Conservation (phyloP, 176 grass and related monocot species). For the Raddia distichophylla region DNA sequence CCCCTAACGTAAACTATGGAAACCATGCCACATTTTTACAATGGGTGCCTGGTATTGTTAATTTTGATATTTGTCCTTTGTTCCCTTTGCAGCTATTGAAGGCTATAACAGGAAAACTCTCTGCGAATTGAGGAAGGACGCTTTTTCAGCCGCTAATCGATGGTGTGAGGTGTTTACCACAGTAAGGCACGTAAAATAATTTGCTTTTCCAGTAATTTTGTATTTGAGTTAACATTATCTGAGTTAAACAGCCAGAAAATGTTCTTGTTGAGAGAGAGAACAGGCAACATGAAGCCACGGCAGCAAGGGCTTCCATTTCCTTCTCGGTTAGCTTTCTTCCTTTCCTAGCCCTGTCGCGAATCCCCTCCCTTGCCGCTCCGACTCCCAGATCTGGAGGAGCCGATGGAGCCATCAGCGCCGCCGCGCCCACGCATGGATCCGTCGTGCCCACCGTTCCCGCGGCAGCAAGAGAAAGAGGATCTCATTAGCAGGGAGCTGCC, state of each 20-base stretch:
- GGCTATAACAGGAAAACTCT: conserved; percentile 61
- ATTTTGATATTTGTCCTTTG: background rate
- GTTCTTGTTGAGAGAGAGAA: conserved; percentile 62
- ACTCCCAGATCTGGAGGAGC: too few relatives aligned
- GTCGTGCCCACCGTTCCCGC: conserved; percentile 31
- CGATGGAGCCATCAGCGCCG: too few relatives aligned
- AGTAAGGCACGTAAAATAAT: conserved; percentile 51
- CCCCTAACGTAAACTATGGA: conserved; percentile 44
- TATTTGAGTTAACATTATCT: background rate
- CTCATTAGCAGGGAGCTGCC: background rate
- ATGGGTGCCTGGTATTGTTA: background rate
- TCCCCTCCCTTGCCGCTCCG: too few relatives aligned
- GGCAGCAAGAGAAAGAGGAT: background rate
- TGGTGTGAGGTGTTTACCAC: conserved; percentile 75
- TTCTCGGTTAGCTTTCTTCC: too few relatives aligned
- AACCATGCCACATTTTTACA: background rate
- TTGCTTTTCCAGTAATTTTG: background rate
- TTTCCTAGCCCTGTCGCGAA: too few relatives aligned
- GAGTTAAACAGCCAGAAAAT: too few relatives aligned
- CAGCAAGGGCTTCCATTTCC: too few relatives aligned
- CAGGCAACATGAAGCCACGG: conserved; percentile 61
- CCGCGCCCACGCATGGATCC: conserved; percentile 4
- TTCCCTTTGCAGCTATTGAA: conserved; percentile 22
- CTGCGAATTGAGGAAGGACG: conserved; percentile 55
- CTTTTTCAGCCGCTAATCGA: conserved; percentile 83